These are phyloP conservation scores for Dissophora globulifera DNA, from an alignment of 192 early-diverging fungal species.

Conservation along the genomic window DNA sequence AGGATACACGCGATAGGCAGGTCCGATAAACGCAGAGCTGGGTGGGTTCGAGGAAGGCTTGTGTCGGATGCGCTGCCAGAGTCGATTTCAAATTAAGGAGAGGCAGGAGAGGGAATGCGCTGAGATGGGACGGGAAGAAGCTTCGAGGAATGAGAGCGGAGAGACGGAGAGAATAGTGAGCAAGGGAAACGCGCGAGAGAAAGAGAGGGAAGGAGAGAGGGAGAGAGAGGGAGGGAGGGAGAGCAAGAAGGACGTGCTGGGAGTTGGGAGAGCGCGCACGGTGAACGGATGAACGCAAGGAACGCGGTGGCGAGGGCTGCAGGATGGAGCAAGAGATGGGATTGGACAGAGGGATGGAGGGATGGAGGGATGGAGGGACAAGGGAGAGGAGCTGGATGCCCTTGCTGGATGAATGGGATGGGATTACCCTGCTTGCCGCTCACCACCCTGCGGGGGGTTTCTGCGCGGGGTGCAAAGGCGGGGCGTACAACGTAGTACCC, in stretches of 20 bases:
- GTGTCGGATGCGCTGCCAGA: neutral
- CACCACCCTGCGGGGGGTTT: too few relatives aligned
- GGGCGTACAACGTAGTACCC: too few relatives aligned
- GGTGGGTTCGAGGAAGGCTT: neutral
- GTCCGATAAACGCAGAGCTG: neutral
- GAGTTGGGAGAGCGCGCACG: neutral
- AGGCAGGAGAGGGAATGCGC: neutral
- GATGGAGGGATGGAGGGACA: too few relatives aligned
- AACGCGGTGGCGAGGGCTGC: too few relatives aligned
- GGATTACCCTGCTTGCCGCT: too few relatives aligned
- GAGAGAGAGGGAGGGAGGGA: too few relatives aligned
- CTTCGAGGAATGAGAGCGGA: neutral
- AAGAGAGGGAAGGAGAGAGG: neutral
- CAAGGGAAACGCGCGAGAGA: neutral
- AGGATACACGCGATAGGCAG: neutral
- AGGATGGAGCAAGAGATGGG: too few relatives aligned
- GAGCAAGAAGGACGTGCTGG: neutral
- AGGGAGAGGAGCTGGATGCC: too few relatives aligned
- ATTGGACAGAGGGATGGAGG: too few relatives aligned
- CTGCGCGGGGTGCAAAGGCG: too few relatives aligned
- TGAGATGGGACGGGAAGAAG: neutral
- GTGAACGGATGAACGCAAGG: too few relatives aligned
- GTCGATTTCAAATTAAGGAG: slow-evolving; percentile 1
- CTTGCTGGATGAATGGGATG: too few relatives aligned
- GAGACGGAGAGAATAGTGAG: neutral